Base-by-base conservation (phyloP, 2,329 filamentous ascomycete genomes). In the Ceratocystiopsis minuta region DNA sequence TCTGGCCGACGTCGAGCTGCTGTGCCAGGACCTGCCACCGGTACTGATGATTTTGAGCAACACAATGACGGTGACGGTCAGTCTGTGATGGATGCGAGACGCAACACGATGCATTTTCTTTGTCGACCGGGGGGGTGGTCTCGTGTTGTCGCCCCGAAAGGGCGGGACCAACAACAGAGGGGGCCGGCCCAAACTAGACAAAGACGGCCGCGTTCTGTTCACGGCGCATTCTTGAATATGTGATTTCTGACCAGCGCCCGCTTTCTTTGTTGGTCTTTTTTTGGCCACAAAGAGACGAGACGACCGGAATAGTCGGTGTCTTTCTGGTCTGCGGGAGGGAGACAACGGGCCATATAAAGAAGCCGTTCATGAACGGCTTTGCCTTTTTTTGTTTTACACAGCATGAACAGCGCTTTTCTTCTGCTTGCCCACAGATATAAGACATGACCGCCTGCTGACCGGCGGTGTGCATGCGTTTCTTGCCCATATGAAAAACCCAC, bases 41-140 rank as follows among this genome's bases (percentile, higher is more conserved):
- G 74, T 76, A 37, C 57, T 92, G 52, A 62, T 93, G 56, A 80
- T 93, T 34, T 70, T 92, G 59, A 86, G 80, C 58, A 92, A 92
- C 58, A 85, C 78, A 53, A 86, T 92, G 80, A 92, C 83, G 15
- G 84, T 92, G 38, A 92, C 80, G 7, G 80, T 81, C 53, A 81
- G 77, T 55, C 58, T 84, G 46, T 83, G 24, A 28, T 28, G 24
- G 2, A 28, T 9, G 2, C 24, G 7, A 28, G 7, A 7, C 20
- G n/a, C n/a, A n/a, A n/a, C n/a, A n/a, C n/a, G n/a, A n/a, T 20
- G 20, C 4, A 7, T 20, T 20, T 20, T 20, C 24, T 20, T 20
- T 10, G 24, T 6, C 24, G 5, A 28, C 5, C 24, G 2, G 11
- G 5, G 24, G 5, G 24, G 20, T 20, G 20, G 4, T 4, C 20